A percentile compares a stretch with the other conserved stretches of the same genome.
Evolutionary conservation across 1,284 basidiomycete species (phyloP).

Genomic region (Inonotus hispidus): DNA sequence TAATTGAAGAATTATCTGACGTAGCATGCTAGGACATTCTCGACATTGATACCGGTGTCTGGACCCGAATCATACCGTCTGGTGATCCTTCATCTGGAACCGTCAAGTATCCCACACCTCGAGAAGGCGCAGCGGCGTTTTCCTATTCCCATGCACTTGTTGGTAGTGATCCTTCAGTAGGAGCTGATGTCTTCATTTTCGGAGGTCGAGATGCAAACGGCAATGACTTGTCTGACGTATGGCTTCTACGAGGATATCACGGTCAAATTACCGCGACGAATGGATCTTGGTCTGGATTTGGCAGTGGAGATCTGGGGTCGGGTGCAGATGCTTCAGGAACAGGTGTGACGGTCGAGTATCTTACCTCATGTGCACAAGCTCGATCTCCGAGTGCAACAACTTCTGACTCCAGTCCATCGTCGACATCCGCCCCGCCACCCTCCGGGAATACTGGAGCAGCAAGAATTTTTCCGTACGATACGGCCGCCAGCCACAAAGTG

Average conservation of each 20-base stretch:
- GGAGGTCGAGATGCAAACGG: conserved; percentile 66
- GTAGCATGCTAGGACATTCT: conserved; percentile 46
- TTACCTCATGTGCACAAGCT: conserved; percentile 52
- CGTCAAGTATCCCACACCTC: conserved; percentile 52
- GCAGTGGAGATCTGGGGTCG: conserved; percentile 50
- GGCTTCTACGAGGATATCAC: conserved; percentile 68
- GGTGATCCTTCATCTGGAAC: conserved; percentile 55
- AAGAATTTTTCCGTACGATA: conserved; percentile 35
- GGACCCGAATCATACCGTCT: conserved; percentile 68
- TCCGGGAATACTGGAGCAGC: conserved; percentile 8
- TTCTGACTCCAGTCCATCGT: conserved; percentile 20
- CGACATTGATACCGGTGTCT: conserved; percentile 55
- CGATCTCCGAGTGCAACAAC: conserved; percentile 28
- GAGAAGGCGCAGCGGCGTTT: conserved; percentile 64
- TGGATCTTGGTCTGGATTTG: conserved; percentile 56
- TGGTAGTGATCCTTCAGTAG: conserved; percentile 42
- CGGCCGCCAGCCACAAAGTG: conserved; percentile 58
- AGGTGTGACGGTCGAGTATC: conserved; percentile 57
- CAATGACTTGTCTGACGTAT: conserved; percentile 64
- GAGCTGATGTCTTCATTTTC: conserved; percentile 72
- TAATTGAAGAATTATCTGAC: conserved; percentile 7
- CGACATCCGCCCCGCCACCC: conserved; percentile 19
- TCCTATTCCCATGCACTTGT: conserved; percentile 50
- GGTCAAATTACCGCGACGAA: conserved; percentile 49
- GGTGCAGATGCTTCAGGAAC: conserved; percentile 59